phyloP scores from a whole-genome alignment of 116 monocot species.

The Zostera marina region DNA sequence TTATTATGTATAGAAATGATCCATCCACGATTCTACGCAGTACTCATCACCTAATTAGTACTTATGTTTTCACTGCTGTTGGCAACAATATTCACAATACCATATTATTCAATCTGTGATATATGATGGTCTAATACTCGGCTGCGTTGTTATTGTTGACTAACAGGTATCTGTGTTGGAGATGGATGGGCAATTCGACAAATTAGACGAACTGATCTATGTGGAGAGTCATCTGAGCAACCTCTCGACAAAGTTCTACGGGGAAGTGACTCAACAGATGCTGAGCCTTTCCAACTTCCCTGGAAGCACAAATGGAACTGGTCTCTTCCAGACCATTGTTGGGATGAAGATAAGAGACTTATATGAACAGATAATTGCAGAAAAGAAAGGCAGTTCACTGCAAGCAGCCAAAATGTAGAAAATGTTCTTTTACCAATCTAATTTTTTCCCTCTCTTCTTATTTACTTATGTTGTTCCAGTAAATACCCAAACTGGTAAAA shows the following conservation, averaged over 20 bases:
- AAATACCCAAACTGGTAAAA: too few species aligned
- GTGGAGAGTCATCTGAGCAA: constrained; percentile 83
- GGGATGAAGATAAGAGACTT: constrained; percentile 80
- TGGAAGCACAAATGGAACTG: constrained; percentile 78
- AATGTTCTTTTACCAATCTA: too few species aligned
- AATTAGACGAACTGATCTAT: constrained; percentile 80
- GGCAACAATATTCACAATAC: too few species aligned
- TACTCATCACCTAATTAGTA: too few species aligned
- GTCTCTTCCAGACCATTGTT: constrained; percentile 69
- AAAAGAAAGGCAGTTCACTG: constrained; percentile 26
- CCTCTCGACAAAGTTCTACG: constrained; percentile 74
- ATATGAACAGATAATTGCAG: constrained; percentile 45
- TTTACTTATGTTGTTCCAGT: too few species aligned
- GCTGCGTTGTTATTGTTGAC: neutral
- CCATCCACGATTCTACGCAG: too few species aligned
- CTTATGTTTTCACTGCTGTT: too few species aligned
- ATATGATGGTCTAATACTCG: neutral
- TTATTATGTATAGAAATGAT: too few species aligned
- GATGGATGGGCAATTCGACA: constrained; percentile 93
- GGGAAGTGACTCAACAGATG: constrained; percentile 90
- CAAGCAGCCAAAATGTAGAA: constrained; percentile 49
- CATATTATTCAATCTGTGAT: too few species aligned
- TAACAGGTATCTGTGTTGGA: constrained; percentile 66
- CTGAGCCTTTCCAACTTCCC: constrained; percentile 76
- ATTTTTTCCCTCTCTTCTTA: too few species aligned